Conservation (phyloP, 2,329 filamentous ascomycete species). For the Monilinia fructigena region DNA sequence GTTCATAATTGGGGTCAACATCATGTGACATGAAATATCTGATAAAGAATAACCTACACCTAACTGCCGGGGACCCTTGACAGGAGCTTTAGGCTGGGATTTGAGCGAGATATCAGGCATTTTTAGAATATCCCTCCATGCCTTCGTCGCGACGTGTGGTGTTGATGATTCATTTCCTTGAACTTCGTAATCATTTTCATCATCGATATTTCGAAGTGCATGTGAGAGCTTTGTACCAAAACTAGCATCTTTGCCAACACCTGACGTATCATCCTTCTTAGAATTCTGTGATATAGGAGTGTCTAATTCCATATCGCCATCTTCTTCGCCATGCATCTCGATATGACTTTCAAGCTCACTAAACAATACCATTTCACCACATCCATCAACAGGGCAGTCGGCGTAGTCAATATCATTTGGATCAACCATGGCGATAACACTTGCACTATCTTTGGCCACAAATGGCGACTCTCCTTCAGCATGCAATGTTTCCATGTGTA, state of each 20-base stretch:
- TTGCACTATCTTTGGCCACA: conserved; percentile 36
- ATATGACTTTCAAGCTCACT: conserved; percentile 58
- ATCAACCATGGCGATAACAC: conserved; percentile 27
- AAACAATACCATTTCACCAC: conserved; percentile 55
- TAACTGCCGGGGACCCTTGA: conserved; percentile 31
- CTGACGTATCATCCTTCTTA: neutral
- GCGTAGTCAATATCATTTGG: conserved; percentile 46
- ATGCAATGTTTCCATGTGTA: conserved; percentile 40
- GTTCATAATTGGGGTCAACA: conserved; percentile 26
- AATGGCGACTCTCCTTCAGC: conserved; percentile 39
- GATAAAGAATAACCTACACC: conserved; percentile 38
- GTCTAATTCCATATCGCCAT: conserved; percentile 28
- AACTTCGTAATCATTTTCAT: conserved; percentile 21
- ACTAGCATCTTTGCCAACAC: conserved; percentile 25
- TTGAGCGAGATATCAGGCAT: conserved; percentile 34
- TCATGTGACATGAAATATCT: conserved; percentile 22
- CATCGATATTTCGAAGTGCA: conserved; percentile 33
- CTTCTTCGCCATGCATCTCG: conserved; percentile 50
- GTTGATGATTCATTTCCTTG: conserved; percentile 23
- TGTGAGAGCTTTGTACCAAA: conserved; percentile 19
- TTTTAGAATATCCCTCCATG: conserved; percentile 40
- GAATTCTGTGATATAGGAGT: conserved; percentile 4
- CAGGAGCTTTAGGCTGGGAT: conserved; percentile 8
- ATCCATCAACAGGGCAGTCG: conserved; percentile 56
- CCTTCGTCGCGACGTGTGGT: conserved; percentile 32